phyloP scores from a whole-genome alignment of 176 grass and related monocot genomes.

The Carex myosuroides region DNA sequence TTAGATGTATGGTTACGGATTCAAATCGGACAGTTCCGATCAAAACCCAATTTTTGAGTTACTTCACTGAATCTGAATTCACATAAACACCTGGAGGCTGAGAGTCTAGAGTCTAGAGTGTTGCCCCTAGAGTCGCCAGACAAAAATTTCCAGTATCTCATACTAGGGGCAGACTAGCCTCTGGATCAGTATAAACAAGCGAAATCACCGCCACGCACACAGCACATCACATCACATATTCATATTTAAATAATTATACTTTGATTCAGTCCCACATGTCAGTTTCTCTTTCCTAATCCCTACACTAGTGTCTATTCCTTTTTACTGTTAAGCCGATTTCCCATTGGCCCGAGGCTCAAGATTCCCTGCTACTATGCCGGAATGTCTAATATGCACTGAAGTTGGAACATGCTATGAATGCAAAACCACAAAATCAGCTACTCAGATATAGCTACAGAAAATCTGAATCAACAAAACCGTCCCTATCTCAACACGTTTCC shows the following conservation, averaged over 20 bases:
- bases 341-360: neutral
- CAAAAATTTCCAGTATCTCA: neutral
- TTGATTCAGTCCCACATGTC: neutral
- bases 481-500: neutral
- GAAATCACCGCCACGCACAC: neutral
- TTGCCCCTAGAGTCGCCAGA: neutral
- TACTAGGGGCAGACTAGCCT: neutral
- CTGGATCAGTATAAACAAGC: neutral
- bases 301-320: neutral
- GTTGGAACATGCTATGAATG: neutral
- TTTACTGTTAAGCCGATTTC: neutral
- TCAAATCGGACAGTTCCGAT: too few species aligned
- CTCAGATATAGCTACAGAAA: neutral
- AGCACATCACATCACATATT: neutral
- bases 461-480: neutral
- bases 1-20: too few species aligned
- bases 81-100: neutral
- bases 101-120: neutral
- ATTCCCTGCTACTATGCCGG: neutral
- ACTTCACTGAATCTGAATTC: neutral
- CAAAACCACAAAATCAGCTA: neutral
- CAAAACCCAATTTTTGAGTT: too few species aligned
- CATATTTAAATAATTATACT: neutral
- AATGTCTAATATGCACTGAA: neutral
- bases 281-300: neutral